Evolutionary conservation across 352 stramenopile species (phyloP).

Genomic region (Pythium inflatum): DNA sequence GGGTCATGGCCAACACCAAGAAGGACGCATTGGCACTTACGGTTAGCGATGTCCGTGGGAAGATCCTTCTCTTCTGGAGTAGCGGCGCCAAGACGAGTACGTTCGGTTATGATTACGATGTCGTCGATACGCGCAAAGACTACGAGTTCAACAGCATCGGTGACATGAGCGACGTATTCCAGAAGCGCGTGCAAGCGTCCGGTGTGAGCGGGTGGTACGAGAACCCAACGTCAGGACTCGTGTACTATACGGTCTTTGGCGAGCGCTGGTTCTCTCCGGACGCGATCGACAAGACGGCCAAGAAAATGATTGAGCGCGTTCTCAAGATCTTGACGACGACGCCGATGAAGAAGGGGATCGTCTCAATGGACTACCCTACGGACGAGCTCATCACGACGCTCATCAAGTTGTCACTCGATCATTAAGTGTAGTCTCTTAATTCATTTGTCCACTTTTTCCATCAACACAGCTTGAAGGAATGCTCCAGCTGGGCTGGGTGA

Average conservation of each 20-base stretch:
- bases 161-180: not conserved
- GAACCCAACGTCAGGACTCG: constrained; percentile 22
- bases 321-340: not conserved
- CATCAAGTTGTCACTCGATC: constrained; percentile 1
- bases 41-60: constrained; percentile 8
- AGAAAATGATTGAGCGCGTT: not conserved
- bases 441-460: too few relatives aligned
- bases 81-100: constrained; percentile 13
- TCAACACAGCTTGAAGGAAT: too few relatives aligned
- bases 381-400: constrained; percentile 19
- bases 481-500: too few relatives aligned
- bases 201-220: constrained; percentile 9
- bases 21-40: constrained; percentile 3
- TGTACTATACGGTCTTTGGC: constrained; percentile 19
- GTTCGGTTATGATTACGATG: constrained; percentile 18
- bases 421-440: too few relatives aligned
- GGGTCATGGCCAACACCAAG: not conserved
- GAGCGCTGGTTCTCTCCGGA: not conserved
- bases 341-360: constrained; percentile 25
- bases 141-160: constrained; percentile 13
- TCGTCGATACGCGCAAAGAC: constrained; percentile 5
- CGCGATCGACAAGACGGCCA: constrained; percentile 12
- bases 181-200: not conserved
- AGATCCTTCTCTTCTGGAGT: constrained; percentile 20
- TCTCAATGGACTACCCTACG: constrained; percentile 22